Percentiles rank a stretch among this genome's conserved stretches.
phyloP scores from a whole-genome alignment of 371 early-diverging fungal genomes.

The Rhizopus stolonifer region DNA sequence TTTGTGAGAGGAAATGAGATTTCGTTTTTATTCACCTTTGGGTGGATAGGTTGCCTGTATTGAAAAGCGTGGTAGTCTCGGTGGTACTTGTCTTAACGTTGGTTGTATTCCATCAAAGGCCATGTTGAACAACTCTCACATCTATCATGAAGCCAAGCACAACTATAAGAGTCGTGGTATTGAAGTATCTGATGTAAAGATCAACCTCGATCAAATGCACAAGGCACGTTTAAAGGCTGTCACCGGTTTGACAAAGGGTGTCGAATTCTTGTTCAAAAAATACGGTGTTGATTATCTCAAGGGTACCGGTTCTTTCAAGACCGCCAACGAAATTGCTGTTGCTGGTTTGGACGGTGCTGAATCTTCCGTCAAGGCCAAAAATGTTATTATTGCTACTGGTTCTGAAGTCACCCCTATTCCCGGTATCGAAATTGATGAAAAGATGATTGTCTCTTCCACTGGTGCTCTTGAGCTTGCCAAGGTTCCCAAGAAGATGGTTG shows the following conservation, averaged over 20 bases:
- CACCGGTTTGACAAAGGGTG: constrained; percentile 86
- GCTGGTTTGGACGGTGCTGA: constrained; percentile 76
- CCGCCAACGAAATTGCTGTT: constrained; percentile 80
- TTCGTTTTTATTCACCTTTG: not conserved
- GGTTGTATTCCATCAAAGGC: constrained; percentile 99
- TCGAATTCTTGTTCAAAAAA: constrained; percentile 95
- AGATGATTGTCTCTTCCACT: constrained; percentile 94
- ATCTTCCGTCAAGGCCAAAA: constrained; percentile 81
- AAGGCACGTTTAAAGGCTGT: constrained; percentile 91
- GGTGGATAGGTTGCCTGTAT: constrained; percentile 88
- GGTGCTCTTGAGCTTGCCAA: constrained; percentile 92
- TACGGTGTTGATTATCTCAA: constrained; percentile 94
- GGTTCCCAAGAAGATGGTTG: constrained; percentile 96
- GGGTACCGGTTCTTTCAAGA: constrained; percentile 85
- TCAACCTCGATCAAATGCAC: constrained; percentile 89
- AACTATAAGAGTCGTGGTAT: constrained; percentile 93
- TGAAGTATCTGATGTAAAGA: constrained; percentile 79
- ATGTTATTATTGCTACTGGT: constrained; percentile 96
- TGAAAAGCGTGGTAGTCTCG: constrained; percentile 94
- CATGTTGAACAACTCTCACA: constrained; percentile 96
- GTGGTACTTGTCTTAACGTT: constrained; percentile 98
- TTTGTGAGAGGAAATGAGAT: too few relatives aligned
- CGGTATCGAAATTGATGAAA: constrained; percentile 92
- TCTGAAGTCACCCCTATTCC: constrained; percentile 94
- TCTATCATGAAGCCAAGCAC: constrained; percentile 92